Percentiles rank a stretch among this genome's conserved stretches.
phyloP scores from a whole-genome alignment of 768 basidiomycete genomes.

The Tulasnella sp. region DNA sequence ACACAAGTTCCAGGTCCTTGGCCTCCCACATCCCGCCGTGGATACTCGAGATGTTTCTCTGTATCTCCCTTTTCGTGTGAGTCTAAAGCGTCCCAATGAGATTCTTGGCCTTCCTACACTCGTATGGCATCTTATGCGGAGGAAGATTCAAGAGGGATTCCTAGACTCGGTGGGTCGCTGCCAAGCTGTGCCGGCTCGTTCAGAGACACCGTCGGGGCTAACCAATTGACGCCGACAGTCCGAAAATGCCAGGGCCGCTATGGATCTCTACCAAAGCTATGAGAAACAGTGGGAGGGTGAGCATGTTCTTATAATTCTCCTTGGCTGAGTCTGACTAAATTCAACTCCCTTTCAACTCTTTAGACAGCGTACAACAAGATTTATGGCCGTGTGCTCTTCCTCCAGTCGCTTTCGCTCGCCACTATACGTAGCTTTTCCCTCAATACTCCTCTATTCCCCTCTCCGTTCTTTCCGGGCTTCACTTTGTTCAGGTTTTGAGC shows the following conservation, averaged over 20 bases:
- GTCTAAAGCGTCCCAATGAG: constrained; percentile 63
- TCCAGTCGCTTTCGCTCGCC: constrained; percentile 29
- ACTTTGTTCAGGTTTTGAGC: neutral
- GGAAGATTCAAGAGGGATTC: constrained; percentile 72
- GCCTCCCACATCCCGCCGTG: constrained; percentile 27
- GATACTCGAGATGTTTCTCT: constrained; percentile 79
- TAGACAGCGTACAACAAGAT: neutral
- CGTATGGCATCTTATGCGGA: constrained; percentile 79
- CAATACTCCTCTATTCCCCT: neutral
- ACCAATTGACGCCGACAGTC: constrained; percentile 49
- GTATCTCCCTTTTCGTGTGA: constrained; percentile 78
- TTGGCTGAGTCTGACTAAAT: neutral
- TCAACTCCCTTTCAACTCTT: neutral
- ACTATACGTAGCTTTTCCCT: constrained; percentile 15
- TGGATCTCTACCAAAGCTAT: constrained; percentile 33
- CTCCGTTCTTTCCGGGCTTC: neutral
- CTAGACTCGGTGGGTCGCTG: constrained; percentile 66
- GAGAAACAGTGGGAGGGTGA: constrained; percentile 32
- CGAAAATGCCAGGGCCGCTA: constrained; percentile 68
- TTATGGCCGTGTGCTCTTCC: constrained; percentile 36
- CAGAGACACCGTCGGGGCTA: neutral
- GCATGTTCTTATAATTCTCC: neutral
- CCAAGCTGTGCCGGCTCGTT: neutral
- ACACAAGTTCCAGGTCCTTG: constrained; percentile 37
- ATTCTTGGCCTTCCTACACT: constrained; percentile 76